A percentile compares a stretch with the other conserved stretches of the same genome.
Conservation (phyloP, 495 filamentous ascomycete genomes). For the Pseudotulostoma volvatum region DNA sequence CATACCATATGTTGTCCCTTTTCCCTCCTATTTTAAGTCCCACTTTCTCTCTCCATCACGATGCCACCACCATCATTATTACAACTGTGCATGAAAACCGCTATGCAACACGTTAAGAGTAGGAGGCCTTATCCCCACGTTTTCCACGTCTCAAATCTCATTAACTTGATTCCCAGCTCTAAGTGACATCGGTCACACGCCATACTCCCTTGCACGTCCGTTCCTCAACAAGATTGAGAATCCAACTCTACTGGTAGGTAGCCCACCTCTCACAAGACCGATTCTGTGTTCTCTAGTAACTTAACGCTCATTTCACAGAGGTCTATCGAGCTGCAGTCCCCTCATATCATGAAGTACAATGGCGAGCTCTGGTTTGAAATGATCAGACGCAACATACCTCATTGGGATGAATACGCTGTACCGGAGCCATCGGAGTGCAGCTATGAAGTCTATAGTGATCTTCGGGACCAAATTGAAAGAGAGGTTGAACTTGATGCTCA, state of each 20-base stretch:
- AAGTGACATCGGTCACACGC: slow-evolving; percentile 45
- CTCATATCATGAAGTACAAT: slow-evolving; percentile 43
- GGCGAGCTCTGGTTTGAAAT: slow-evolving; percentile 51
- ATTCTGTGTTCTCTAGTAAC: too few relatives aligned
- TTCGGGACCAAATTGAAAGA: slow-evolving; percentile 25
- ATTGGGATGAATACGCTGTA: slow-evolving; percentile 38
- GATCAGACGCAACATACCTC: slow-evolving; percentile 50
- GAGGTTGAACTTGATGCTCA: slow-evolving; percentile 33
- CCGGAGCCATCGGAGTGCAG: slow-evolving; percentile 42
- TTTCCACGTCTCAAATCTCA: neutral
- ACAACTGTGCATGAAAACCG: slow-evolving; percentile 27
- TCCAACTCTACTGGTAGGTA: slow-evolving; percentile 46
- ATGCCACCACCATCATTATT: slow-evolving; percentile 30
- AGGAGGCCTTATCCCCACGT: slow-evolving; percentile 5
- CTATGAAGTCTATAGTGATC: slow-evolving; percentile 46
- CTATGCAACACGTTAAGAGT: slow-evolving; percentile 32
- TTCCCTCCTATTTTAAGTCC: too few relatives aligned
- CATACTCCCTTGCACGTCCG: slow-evolving; percentile 41
- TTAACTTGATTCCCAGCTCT: slow-evolving; percentile 23
- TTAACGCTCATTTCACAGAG: slow-evolving; percentile 29
- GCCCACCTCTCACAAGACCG: too few relatives aligned
- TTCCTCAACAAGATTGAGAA: slow-evolving; percentile 47
- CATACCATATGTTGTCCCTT: too few relatives aligned
- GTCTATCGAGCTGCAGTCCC: slow-evolving; percentile 44
- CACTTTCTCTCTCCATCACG: too few relatives aligned